Conservation (phyloP, 1,284 basidiomycete species). For the Apiotrichum gracile region DNA sequence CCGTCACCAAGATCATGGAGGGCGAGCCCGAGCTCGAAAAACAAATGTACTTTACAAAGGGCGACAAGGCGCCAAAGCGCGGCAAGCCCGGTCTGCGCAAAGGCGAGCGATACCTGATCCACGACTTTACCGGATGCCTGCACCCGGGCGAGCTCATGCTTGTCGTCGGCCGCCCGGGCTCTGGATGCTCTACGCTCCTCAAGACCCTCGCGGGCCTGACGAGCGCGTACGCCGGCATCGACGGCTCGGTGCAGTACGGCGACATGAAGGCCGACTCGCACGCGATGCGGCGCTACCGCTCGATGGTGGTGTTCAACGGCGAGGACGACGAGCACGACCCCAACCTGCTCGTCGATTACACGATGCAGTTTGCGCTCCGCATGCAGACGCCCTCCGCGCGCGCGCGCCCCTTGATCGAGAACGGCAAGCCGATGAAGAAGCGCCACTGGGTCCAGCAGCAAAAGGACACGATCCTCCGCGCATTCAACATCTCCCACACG, state of each 20-base stretch:
- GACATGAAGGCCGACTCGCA: slow-evolving; percentile 22
- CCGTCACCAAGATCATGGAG: background rate
- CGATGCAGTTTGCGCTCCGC: slow-evolving; percentile 18
- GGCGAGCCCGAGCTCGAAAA: background rate
- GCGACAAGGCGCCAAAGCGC: slow-evolving; percentile 10
- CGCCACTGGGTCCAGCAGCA: background rate
- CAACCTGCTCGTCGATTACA: slow-evolving; percentile 17
- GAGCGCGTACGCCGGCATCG: slow-evolving; percentile 44
- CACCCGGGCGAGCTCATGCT: slow-evolving; percentile 44
- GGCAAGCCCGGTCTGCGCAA: slow-evolving; percentile 27
- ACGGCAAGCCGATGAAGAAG: background rate
- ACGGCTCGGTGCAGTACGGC: slow-evolving; percentile 47
- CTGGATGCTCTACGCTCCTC: slow-evolving; percentile 50
- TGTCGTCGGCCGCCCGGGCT: slow-evolving; percentile 46
- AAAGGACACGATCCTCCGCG: slow-evolving; percentile 50
- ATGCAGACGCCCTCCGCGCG: slow-evolving; percentile 10
- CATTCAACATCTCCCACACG: slow-evolving; percentile 71
- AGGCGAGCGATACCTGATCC: slow-evolving; percentile 36
- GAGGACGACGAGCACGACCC: slow-evolving; percentile 24
- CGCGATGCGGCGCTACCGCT: background rate
- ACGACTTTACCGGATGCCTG: slow-evolving; percentile 35
- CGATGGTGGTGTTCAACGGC: slow-evolving; percentile 17
- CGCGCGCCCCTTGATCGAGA: background rate
- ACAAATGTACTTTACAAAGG: background rate
- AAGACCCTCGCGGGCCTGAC: slow-evolving; percentile 47